Percentiles rank a stretch among this genome's conserved stretches.
These are phyloP conservation scores for Candida piceae DNA, from an alignment of 805 yeast genomes.

Conservation along the genomic window DNA sequence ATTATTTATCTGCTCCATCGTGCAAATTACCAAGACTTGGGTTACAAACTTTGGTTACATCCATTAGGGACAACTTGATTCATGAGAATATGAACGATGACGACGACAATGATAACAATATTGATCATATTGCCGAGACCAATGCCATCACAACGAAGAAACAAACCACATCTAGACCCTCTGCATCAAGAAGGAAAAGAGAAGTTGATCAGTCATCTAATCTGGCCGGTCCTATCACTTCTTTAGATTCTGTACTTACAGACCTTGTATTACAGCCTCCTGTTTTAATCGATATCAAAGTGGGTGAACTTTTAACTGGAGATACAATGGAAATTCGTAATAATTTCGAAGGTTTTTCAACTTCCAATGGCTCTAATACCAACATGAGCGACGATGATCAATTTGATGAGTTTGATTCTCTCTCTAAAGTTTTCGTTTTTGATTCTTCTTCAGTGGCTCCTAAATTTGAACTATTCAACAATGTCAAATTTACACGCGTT, in stretches of 20 bases:
- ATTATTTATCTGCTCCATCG: constrained; percentile 36
- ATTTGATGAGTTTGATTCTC: constrained; percentile 26
- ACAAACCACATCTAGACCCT: constrained; percentile 28
- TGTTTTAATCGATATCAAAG: constrained; percentile 22
- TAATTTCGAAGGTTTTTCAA: constrained; percentile 14
- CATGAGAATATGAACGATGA: constrained; percentile 22
- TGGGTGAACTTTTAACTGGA: constrained; percentile 4
- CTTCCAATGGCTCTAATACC: too few relatives aligned
- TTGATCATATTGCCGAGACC: constrained; percentile 38
- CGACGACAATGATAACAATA: constrained; percentile 37
- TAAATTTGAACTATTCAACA: constrained; percentile 38
- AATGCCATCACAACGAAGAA: constrained; percentile 29
- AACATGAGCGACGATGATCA: constrained; percentile 22
- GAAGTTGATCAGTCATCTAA: constrained; percentile 29
- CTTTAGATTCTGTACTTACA: constrained; percentile 25
- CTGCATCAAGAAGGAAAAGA: constrained; percentile 31
- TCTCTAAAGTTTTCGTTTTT: constrained; percentile 16
- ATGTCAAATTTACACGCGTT: constrained; percentile 35
- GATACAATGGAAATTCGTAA: constrained; percentile 24
- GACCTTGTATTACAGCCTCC: constrained; percentile 28
- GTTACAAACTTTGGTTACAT: constrained; percentile 58
- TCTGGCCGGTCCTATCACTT: constrained; percentile 19
- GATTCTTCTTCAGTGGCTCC: constrained; percentile 6
- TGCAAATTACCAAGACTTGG: constrained; percentile 62
- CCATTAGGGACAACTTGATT: constrained; percentile 38